Base-by-base conservation (phyloP, 2,329 filamentous ascomycete species). In the Lojkania enalia region DNA sequence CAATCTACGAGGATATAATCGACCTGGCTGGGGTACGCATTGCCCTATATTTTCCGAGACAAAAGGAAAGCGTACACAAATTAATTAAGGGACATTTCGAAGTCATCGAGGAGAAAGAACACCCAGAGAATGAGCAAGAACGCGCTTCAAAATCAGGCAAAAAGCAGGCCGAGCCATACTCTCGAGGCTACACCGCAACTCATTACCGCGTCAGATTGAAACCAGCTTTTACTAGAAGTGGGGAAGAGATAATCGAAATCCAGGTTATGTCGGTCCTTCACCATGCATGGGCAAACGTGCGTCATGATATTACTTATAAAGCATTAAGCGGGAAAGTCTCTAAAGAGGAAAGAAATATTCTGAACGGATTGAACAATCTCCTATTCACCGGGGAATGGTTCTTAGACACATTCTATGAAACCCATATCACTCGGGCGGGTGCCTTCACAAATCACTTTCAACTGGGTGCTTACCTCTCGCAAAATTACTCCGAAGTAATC, bases 221-320 rank as follows among this genome's bases (percentile, higher is more conserved):
- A 16, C 7, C 11, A 6, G 11, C 7, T 9, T 15, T 12, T 12
- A 6, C 6, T 9, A 33, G 16, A 9, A 9, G 16, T 16, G 23
- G n/a, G n/a, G 23, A 27, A n/a, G n/a, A 9, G 23, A 27, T 27
- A 9, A 39, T 62, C 1, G 60, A 64, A 31, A 57, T 64, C 19
- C 60, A 64, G 32, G 49, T 63, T 7, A 43, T 45, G 3, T 52
- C 55, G 1, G 39, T 56, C 2, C 32, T 61, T 1, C 49, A 55
- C 21, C 46, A 58, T 33, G 49, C 51, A 4, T 60, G 58, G 53
- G 53, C 60, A 2, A 51, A 62, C 15, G 42, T 58, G 2, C 51
- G 60, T 5, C 61, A 64, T 21, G 57, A 63, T 20, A 38, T 56
- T 18, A 39, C 52, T 16, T 63, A 63, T 36, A 63, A 63, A 11